These are phyloP conservation scores for Cyclocybe aegerita DNA, from an alignment of 768 basidiomycete species.

Conservation along the genomic window DNA sequence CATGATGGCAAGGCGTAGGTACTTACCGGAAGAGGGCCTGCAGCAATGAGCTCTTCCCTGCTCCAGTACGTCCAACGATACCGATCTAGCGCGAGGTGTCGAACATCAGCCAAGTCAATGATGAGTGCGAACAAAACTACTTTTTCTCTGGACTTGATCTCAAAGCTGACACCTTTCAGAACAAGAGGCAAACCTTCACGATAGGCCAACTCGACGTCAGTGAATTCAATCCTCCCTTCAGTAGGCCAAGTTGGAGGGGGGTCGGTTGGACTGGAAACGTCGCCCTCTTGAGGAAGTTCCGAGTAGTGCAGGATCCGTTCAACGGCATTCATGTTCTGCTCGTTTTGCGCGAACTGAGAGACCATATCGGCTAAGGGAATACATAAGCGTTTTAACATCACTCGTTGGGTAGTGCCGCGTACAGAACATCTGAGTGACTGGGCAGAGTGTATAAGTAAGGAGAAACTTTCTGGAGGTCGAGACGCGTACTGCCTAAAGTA, in stretches of 20 bases:
- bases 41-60: conserved; percentile 55
- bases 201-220: conserved; percentile 57
- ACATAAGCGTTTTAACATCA: not conserved
- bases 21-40: conserved; percentile 56
- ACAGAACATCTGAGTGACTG: conserved; percentile 50
- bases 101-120: not conserved
- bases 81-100: conserved; percentile 31
- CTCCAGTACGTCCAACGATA: conserved; percentile 48
- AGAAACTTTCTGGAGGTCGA: not conserved
- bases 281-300: conserved; percentile 59
- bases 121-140: conserved; percentile 26
- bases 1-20: not conserved
- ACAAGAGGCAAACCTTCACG: conserved; percentile 65
- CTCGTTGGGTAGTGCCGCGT: conserved; percentile 12
- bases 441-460: not conserved
- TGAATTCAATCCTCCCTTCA: conserved; percentile 54
- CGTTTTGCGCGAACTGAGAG: conserved; percentile 56
- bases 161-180: conserved; percentile 58
- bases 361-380: conserved; percentile 49
- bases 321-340: conserved; percentile 73
- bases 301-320: conserved; percentile 70
- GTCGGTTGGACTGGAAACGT: conserved; percentile 36
- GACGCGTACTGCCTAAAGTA: conserved; percentile 41
- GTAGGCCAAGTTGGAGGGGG: conserved; percentile 51
- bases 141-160: conserved; percentile 63